Percentiles rank a stretch among this genome's conserved stretches.
Evolutionary conservation across 257 asterid species (phyloP).

Genomic region (Gentiana dahurica): DNA sequence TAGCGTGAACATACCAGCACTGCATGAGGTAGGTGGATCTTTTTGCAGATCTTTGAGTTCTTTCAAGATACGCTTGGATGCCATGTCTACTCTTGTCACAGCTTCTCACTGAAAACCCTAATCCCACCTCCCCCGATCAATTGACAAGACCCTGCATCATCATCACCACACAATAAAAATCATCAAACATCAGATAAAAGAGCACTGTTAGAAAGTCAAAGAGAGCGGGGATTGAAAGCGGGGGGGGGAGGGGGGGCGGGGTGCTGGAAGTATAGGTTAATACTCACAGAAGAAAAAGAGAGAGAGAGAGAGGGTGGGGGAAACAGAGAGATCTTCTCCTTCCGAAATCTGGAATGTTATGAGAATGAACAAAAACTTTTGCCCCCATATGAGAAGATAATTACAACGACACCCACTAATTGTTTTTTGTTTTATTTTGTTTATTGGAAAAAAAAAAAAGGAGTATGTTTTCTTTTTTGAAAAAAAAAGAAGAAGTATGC

Average conservation of each 20-base stretch:
- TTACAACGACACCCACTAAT: too few relatives aligned
- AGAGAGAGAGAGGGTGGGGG: too few relatives aligned
- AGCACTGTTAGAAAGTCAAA: neutral
- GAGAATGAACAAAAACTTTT: too few relatives aligned
- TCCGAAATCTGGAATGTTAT: neutral
- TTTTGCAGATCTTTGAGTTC: conserved; percentile 35
- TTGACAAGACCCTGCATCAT: conserved; percentile 14
- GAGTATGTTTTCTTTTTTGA: too few relatives aligned
- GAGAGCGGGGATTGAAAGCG: neutral
- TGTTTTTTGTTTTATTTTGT: too few relatives aligned
- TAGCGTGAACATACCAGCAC: conserved; percentile 18
- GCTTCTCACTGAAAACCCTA: conserved; percentile 11
- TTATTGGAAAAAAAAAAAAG: too few relatives aligned
- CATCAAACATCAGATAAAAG: neutral
- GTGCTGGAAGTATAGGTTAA: too few relatives aligned
- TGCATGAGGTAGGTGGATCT: conserved; percentile 33
- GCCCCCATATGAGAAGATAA: too few relatives aligned
- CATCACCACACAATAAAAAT: neutral
- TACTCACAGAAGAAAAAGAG: too few relatives aligned
- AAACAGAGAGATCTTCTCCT: conserved; percentile 8
- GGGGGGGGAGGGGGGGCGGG: too few relatives aligned
- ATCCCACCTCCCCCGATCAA: neutral
- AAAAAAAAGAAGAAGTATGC: too few relatives aligned
- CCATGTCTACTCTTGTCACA: conserved; percentile 12
- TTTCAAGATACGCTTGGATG: conserved; percentile 26